A percentile compares a stretch with the other conserved stretches of the same genome.
phyloP scores from a whole-genome alignment of 129 eudicot species.

The Rutidosis leptorrhynchoides region DNA sequence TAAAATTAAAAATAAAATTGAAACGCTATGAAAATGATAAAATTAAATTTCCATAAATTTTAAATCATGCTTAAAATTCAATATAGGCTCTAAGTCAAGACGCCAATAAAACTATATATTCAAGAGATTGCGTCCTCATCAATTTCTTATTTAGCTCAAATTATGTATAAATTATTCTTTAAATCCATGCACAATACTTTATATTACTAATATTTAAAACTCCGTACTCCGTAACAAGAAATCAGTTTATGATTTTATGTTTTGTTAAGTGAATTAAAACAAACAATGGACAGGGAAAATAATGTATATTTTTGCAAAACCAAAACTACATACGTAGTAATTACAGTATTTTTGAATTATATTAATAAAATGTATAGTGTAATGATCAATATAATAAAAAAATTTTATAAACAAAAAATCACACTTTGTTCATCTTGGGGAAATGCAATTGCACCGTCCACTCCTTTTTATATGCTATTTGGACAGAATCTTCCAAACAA shows the following conservation, averaged over 20 bases:
- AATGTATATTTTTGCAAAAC: conserved; percentile 28
- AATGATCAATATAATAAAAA: neutral
- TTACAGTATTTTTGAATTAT: conserved; percentile 47
- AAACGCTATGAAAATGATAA: no score
- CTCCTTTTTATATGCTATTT: conserved; percentile 23
- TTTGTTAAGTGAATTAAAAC: neutral
- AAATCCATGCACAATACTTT: neutral
- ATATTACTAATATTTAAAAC: no score
- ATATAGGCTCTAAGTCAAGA: no score
- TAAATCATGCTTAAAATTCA: no score
- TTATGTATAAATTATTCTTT: neutral
- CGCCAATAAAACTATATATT: no score
- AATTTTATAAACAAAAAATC: conserved; percentile 15
- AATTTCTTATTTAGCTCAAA: neutral
- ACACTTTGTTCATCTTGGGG: conserved; percentile 32
- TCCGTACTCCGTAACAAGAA: neutral
- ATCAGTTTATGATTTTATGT: neutral
- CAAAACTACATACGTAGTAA: conserved; percentile 45
- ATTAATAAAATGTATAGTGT: neutral
- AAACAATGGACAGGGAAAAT: neutral
- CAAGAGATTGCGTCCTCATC: neutral
- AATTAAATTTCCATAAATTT: no score
- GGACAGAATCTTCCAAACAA: conserved; percentile 37
- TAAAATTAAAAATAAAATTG: no score
- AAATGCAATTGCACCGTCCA: conserved; percentile 31